Percentiles rank a stretch among this genome's conserved stretches.
Conservation (phyloP, 2,329 filamentous ascomycete species). For the Harringtonia aguacate region DNA sequence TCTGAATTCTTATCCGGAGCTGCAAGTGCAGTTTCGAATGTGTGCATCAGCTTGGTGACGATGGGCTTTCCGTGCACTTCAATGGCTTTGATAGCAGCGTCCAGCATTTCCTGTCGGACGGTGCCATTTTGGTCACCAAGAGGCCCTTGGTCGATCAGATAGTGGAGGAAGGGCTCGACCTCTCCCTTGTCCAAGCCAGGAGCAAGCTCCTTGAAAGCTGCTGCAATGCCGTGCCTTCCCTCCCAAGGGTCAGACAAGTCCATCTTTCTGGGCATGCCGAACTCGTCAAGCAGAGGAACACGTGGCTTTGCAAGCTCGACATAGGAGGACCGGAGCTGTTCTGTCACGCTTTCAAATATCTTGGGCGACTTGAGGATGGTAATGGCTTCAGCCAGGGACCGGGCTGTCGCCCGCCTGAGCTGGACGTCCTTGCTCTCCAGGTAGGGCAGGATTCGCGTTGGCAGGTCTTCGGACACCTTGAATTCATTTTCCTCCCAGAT, state of each 20-base stretch:
- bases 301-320: slow-evolving; percentile 70
- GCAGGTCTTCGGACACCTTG: slow-evolving; percentile 52
- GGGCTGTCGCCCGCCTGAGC: slow-evolving; percentile 72
- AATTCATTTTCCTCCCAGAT: slow-evolving; percentile 96
- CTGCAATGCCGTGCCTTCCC: slow-evolving; percentile 75
- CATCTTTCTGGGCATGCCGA: slow-evolving; percentile 86
- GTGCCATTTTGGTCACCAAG: slow-evolving; percentile 69
- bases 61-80: slow-evolving; percentile 69
- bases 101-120: slow-evolving; percentile 84
- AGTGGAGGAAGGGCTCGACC: slow-evolving; percentile 69
- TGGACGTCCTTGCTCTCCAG: slow-evolving; percentile 71
- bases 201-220: slow-evolving; percentile 76
- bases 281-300: slow-evolving; percentile 77
- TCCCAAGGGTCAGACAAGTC: slow-evolving; percentile 89
- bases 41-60: slow-evolving; percentile 82
- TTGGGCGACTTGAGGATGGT: slow-evolving; percentile 49
- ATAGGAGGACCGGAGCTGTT: slow-evolving; percentile 60
- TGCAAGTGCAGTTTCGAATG: slow-evolving; percentile 83
- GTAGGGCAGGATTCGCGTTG: slow-evolving; percentile 63
- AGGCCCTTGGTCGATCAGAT: slow-evolving; percentile 76
- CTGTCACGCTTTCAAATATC: slow-evolving; percentile 35
- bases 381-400: slow-evolving; percentile 67
- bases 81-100: slow-evolving; percentile 75
- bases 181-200: slow-evolving; percentile 55
- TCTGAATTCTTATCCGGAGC: slow-evolving; percentile 72